Percentiles rank a stretch among this genome's conserved stretches.
phyloP scores from a whole-genome alignment of 257 asterid genomes.

The Nemophila menziesii region DNA sequence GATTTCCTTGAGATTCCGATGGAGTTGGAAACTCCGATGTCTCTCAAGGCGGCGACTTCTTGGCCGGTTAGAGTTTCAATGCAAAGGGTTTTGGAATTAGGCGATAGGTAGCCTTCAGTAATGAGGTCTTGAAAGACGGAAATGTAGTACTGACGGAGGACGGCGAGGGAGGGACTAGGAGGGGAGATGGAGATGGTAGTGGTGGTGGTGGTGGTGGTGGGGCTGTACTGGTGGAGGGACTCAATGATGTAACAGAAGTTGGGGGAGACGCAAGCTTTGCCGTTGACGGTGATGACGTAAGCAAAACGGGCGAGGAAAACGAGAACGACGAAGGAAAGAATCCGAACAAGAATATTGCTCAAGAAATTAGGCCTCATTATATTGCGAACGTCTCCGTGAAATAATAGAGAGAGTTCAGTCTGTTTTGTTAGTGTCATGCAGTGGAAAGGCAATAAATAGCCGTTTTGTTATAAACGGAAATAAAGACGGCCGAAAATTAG shows the following conservation, averaged over 20 bases:
- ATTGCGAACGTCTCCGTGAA: constrained; percentile 27
- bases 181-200: neutral
- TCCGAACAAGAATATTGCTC: constrained; percentile 38
- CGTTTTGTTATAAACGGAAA: too few relatives aligned
- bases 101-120: constrained; percentile 28
- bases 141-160: constrained; percentile 23
- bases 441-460: too few relatives aligned
- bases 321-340: constrained; percentile 43
- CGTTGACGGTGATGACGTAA: constrained; percentile 37
- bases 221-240: constrained; percentile 6
- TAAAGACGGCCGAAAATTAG: too few relatives aligned
- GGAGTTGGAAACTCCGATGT: constrained; percentile 33
- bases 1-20: constrained; percentile 26
- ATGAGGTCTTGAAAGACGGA: constrained; percentile 42
- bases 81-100: constrained; percentile 34
- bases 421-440: too few relatives aligned
- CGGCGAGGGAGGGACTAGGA: constrained; percentile 10
- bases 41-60: constrained; percentile 33
- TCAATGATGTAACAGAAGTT: constrained; percentile 27
- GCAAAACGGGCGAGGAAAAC: constrained; percentile 43
- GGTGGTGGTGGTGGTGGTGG: neutral
- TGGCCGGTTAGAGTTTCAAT: constrained; percentile 24
- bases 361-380: constrained; percentile 15
- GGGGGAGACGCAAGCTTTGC: constrained; percentile 26
- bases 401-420: too few relatives aligned